Base-by-base conservation (phyloP, 306 rosid species). In the Hippophae gyantsensis region DNA sequence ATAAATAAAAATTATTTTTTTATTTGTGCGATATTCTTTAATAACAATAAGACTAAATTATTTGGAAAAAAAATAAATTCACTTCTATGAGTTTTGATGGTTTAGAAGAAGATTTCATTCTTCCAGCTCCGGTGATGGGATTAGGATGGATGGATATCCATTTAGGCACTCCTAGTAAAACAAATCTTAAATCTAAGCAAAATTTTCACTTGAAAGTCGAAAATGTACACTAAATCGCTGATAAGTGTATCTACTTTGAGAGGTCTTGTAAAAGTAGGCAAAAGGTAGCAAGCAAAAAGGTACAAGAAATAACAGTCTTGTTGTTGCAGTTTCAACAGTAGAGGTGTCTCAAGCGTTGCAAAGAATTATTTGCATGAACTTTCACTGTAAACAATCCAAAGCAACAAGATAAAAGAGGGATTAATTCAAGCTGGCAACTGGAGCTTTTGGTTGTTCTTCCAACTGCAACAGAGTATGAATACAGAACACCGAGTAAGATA, bases 401-500 rank as follows among this genome's bases (percentile, higher is more conserved):
- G 9, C 12, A 5, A 41, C 32, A 10, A 14, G 63, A 43, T 13
- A 52, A 5, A 44, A 11, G 46, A 58, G 7, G 51, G 56, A 8
- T 7, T 6, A 53, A 57, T 65, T 87, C 78, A 90, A 55, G 94
- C 97, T 38, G 97, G 97, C 66, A 90, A 67, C 61, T 87, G 84
- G 62, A 90, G 96, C 78, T 78, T 90, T 41, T 70, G 74, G 72
- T 85, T 90, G 79, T 87, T 90, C 84, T 87, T 90, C 96, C 89
- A 82, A 74, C 96, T 90, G 85, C 83, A 69, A 1, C 51, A 44
- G 42, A 76, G 12, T 7, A 50, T 43, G 40, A 42, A 6, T 42
- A 48, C 10, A 60, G 10, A 58, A 48, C 38, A 32, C 48, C 41
- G 70, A 65, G 68, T 60, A 57, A 52, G 49, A 40, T 51, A 69